A percentile compares a stretch with the other conserved stretches of the same genome.
phyloP scores from a whole-genome alignment of 208 protist genomes.

The Wallacemonas rigidus region DNA sequence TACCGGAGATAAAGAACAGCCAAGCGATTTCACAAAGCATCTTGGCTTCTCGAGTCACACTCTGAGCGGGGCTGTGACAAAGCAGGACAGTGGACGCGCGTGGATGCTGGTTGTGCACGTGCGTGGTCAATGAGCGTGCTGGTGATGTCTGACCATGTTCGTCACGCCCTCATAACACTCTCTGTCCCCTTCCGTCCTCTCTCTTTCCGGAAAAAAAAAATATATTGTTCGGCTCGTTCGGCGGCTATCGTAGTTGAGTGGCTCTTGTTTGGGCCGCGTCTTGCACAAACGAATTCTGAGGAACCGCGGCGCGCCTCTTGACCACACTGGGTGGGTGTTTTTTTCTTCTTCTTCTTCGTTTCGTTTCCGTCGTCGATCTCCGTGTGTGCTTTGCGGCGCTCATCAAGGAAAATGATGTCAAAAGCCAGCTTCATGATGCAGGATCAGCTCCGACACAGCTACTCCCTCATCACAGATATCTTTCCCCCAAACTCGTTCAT shows the following conservation, averaged over 20 bases:
- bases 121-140: no score
- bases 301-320: no score
- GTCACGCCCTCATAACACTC: neutral
- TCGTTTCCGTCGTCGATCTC: neutral
- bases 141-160: no score
- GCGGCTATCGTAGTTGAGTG: no score
- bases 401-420: conserved; percentile 64
- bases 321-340: neutral
- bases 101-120: no score
- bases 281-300: no score
- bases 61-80: no score
- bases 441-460: conserved; percentile 72
- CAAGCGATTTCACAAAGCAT: neutral
- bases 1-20: no score
- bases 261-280: no score
- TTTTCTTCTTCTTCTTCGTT: conserved; percentile 14
- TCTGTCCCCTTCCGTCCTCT: neutral
- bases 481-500: conserved; percentile 54
- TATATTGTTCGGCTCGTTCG: neutral
- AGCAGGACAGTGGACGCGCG: no score
- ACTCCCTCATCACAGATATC: conserved; percentile 66
- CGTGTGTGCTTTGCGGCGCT: neutral
- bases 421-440: conserved; percentile 86
- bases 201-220: neutral
- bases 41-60: neutral